A percentile compares a stretch with the other conserved stretches of the same genome.
These are phyloP conservation scores for Amphicarpaea edgeworthii DNA, from an alignment of 306 rosid genomes.

Conservation along the genomic window DNA sequence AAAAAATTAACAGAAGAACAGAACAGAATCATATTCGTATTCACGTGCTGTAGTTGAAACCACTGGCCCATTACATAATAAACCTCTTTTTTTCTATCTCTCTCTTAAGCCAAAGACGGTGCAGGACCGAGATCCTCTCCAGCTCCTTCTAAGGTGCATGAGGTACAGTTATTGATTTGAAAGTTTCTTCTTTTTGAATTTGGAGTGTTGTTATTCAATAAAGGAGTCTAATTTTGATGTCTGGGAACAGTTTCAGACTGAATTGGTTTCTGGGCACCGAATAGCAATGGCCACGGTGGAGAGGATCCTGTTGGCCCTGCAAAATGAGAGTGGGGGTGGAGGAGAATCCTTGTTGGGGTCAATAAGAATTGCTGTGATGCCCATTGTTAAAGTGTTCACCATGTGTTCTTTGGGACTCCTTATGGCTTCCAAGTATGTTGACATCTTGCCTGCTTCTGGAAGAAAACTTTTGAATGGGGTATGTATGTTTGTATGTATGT, in stretches of 20 bases:
- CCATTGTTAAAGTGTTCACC: constrained; percentile 90
- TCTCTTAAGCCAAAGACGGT: background rate
- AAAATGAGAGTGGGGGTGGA: constrained; percentile 48
- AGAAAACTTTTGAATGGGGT: constrained; percentile 95
- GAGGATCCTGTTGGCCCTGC: constrained; percentile 53
- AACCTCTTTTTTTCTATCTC: no score
- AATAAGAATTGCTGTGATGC: constrained; percentile 86
- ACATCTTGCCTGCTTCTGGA: constrained; percentile 84
- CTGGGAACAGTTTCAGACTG: background rate
- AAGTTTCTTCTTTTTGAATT: background rate
- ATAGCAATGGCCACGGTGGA: constrained; percentile 48
- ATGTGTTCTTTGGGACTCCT: constrained; percentile 89
- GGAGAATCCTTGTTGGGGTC: constrained; percentile 73
- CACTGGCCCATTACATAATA: background rate
- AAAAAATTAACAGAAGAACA: no score
- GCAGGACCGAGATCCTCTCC: background rate
- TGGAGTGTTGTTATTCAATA: background rate
- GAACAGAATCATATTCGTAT: constrained; percentile 7
- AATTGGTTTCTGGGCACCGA: background rate
- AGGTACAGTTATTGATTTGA: background rate
- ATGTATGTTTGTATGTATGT: constrained; percentile 14
- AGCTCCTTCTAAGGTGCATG: background rate
- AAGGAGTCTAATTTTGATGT: background rate
- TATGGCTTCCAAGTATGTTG: constrained; percentile 94
- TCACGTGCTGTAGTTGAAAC: background rate